These are phyloP conservation scores for Graphiopsis chlorocephala DNA, from an alignment of 2,329 filamentous ascomycete genomes.

Conservation along the genomic window DNA sequence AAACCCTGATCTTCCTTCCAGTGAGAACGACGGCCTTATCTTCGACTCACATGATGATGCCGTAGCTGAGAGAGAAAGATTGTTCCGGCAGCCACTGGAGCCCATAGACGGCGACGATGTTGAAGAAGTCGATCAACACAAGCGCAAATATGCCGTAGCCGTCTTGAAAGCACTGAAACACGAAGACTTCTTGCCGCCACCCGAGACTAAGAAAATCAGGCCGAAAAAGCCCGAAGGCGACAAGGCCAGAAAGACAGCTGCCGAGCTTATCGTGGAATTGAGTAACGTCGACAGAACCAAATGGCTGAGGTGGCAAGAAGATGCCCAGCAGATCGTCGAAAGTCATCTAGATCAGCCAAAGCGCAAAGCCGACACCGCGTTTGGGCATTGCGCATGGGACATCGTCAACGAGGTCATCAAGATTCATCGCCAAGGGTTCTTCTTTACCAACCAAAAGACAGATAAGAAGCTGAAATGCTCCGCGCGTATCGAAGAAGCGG, in stretches of 20 bases:
- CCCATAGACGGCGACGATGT: neutral
- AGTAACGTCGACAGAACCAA: no score
- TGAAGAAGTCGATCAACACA: neutral
- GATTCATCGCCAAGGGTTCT: neutral
- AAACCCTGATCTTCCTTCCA: neutral
- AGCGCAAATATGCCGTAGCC: neutral
- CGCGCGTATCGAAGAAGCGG: neutral
- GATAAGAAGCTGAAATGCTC: neutral
- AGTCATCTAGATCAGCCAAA: neutral
- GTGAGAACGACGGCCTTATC: neutral
- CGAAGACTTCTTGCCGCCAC: neutral
- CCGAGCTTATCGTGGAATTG: no score
- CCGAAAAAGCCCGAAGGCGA: neutral
- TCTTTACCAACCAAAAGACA: neutral
- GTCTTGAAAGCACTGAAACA: neutral
- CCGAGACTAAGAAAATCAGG: neutral
- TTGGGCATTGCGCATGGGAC: neutral
- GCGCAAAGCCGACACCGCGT: neutral
- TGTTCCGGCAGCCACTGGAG: neutral
- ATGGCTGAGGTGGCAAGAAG: neutral
- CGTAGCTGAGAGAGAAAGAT: neutral
- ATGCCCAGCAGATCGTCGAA: neutral
- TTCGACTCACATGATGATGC: neutral
- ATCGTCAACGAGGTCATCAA: neutral
- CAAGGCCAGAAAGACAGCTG: no score